These are phyloP conservation scores for Arthonia radiata DNA, from an alignment of 495 filamentous ascomycete genomes.

Conservation along the genomic window DNA sequence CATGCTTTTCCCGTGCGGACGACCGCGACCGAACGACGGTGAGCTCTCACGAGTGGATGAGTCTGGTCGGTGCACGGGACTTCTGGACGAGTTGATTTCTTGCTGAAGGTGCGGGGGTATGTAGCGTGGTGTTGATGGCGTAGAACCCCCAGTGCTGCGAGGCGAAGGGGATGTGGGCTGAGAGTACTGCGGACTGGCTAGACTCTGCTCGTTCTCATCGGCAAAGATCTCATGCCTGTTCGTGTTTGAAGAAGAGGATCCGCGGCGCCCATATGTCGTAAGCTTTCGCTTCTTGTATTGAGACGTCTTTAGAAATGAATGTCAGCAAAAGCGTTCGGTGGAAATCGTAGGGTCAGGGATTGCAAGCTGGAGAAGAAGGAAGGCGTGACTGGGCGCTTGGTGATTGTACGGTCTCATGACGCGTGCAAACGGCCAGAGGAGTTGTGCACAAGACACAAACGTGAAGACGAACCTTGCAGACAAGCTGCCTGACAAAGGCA, in stretches of 20 bases:
- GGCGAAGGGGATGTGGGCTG: slow-evolving; percentile 13
- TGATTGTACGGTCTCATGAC: too few species aligned
- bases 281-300: slow-evolving; percentile 88
- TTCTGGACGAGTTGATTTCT: slow-evolving; percentile 18
- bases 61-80: not conserved
- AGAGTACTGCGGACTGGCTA: slow-evolving; percentile 5
- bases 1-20: slow-evolving; percentile 25
- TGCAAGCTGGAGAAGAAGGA: too few species aligned
- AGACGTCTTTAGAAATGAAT: too few species aligned
- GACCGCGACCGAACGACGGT: slow-evolving; percentile 22
- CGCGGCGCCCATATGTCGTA: slow-evolving; percentile 15
- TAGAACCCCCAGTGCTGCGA: slow-evolving; percentile 11
- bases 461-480: too few species aligned
- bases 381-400: too few species aligned
- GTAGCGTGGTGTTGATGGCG: slow-evolving; percentile 23
- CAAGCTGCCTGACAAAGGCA: too few species aligned
- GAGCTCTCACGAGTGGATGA: slow-evolving; percentile 20
- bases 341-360: too few species aligned
- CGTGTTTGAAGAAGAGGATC: slow-evolving; percentile 3
- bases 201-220: slow-evolving; percentile 1
- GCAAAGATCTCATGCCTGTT: slow-evolving; percentile 11
- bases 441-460: too few species aligned
- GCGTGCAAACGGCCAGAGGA: too few species aligned
- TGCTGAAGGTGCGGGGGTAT: slow-evolving; percentile 36
- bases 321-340: too few species aligned